Conservation (phyloP, 805 yeast species). For the Starmerella scarabaei region DNA sequence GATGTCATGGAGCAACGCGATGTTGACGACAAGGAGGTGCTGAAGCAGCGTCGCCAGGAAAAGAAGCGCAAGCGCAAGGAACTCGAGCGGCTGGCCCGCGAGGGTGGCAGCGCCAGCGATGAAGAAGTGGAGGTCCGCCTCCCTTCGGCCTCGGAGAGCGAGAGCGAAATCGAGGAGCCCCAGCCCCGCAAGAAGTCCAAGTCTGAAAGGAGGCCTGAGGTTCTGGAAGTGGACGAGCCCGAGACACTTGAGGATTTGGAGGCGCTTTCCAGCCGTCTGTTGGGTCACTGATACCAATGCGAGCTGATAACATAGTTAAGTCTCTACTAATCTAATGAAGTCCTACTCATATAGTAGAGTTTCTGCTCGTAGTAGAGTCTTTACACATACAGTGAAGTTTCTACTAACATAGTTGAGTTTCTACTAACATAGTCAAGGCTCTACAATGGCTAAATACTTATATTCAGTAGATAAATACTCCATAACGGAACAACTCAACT, state of each 20-base stretch:
- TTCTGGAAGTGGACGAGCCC: slow-evolving; percentile 74
- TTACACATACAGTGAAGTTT: too few species aligned
- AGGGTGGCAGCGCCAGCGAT: slow-evolving; percentile 22
- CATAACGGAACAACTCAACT: too few species aligned
- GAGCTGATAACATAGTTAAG: too few species aligned
- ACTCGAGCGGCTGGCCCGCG: slow-evolving; percentile 44
- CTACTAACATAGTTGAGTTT: too few species aligned
- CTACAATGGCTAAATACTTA: too few species aligned
- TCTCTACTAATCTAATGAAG: too few species aligned
- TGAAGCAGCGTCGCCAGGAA: slow-evolving; percentile 65
- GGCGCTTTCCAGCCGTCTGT: slow-evolving; percentile 33
- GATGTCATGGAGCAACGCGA: slow-evolving; percentile 61
- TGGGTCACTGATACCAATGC: slow-evolving; percentile 12
- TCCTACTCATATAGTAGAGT: too few species aligned
- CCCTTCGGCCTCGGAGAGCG: slow-evolving; percentile 10
- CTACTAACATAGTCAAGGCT: too few species aligned
- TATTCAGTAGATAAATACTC: too few species aligned
- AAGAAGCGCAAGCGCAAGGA: slow-evolving; percentile 85
- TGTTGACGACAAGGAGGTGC: slow-evolving; percentile 60
- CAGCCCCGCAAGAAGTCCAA: slow-evolving; percentile 19
- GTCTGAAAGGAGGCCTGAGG: slow-evolving; percentile 21
- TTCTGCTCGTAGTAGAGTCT: too few species aligned
- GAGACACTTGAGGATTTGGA: slow-evolving; percentile 88
- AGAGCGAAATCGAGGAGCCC: slow-evolving; percentile 22
- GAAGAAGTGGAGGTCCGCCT: slow-evolving; percentile 7